These are phyloP conservation scores for Plasmopara viticola DNA, from an alignment of 352 stramenopile genomes.

Conservation along the genomic window DNA sequence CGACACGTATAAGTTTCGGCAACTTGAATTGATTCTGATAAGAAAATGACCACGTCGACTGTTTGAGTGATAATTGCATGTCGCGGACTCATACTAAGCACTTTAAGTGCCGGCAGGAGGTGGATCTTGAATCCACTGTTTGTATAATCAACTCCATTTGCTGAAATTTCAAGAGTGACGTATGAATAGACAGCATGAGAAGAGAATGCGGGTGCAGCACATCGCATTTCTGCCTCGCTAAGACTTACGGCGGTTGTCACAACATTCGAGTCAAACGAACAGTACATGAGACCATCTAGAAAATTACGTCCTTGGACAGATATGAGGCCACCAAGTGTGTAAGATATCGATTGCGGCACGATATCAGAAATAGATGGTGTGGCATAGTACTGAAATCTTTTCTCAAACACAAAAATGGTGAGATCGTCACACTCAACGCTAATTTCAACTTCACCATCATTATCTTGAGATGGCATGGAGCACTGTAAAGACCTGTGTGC, in stretches of 20 bases:
- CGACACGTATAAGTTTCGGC: slow-evolving; percentile 22
- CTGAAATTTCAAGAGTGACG: slow-evolving; percentile 25
- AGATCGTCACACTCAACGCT: slow-evolving; percentile 26
- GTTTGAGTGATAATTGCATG: slow-evolving; percentile 22
- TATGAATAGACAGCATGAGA: slow-evolving; percentile 10
- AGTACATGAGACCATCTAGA: slow-evolving; percentile 12
- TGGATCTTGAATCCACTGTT: slow-evolving; percentile 18
- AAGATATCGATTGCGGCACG: slow-evolving; percentile 16
- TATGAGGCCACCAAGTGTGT: slow-evolving; percentile 12
- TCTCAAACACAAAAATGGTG: slow-evolving; percentile 19
- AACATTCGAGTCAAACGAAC: slow-evolving; percentile 15
- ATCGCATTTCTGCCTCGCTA: slow-evolving; percentile 24
- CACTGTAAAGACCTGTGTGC: slow-evolving; percentile 16
- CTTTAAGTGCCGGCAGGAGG: slow-evolving; percentile 19
- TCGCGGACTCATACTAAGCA: slow-evolving; percentile 24
- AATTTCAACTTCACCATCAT: slow-evolving; percentile 13
- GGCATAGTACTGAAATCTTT: slow-evolving; percentile 29
- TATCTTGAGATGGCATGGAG: slow-evolving; percentile 11
- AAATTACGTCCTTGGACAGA: slow-evolving; percentile 25
- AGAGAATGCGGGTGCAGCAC: slow-evolving; percentile 14
- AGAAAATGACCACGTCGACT: slow-evolving; percentile 18
- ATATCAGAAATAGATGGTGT: slow-evolving; percentile 15
- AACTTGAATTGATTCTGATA: slow-evolving; percentile 17
- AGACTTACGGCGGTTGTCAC: slow-evolving; percentile 10
- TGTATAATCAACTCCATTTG: slow-evolving; percentile 33